These are phyloP conservation scores for Diaporthe citriasiana DNA, from an alignment of 2,329 filamentous ascomycete genomes.

Conservation along the genomic window DNA sequence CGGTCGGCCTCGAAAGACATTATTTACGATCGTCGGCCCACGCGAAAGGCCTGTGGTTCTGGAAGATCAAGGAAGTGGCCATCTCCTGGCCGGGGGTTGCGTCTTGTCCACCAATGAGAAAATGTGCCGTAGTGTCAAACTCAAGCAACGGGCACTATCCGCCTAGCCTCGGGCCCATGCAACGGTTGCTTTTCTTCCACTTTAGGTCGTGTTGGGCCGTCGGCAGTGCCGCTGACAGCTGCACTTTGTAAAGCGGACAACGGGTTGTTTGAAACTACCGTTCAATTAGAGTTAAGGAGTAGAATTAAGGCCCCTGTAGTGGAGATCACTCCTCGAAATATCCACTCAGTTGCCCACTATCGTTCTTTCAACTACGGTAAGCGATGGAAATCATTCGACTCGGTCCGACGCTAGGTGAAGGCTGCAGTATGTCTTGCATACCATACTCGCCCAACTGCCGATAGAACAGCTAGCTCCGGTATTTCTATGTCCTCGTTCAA, in stretches of 20 bases:
- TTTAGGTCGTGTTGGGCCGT: background rate
- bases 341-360: constrained; percentile 12
- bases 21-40: background rate
- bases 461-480: background rate
- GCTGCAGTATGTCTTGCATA: background rate
- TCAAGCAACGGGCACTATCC: background rate
- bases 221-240: background rate
- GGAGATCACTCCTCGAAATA: constrained; percentile 6
- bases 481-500: background rate
- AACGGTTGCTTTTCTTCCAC: background rate
- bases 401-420: background rate
- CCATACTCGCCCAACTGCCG: background rate
- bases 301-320: constrained; percentile 1
- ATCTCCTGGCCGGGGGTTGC: background rate
- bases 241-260: background rate
- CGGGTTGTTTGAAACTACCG: constrained; percentile 8
- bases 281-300: constrained; percentile 29
- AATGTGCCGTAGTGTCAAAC: background rate
- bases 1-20: background rate
- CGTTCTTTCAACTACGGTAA: background rate
- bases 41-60: background rate
- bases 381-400: constrained; percentile 1
- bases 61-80: background rate
- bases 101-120: background rate
- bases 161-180: background rate